Percentiles rank a stretch among this genome's conserved stretches.
Evolutionary conservation across 805 yeast genomes (phyloP).

Genomic region (Wickerhamiella cacticola): DNA sequence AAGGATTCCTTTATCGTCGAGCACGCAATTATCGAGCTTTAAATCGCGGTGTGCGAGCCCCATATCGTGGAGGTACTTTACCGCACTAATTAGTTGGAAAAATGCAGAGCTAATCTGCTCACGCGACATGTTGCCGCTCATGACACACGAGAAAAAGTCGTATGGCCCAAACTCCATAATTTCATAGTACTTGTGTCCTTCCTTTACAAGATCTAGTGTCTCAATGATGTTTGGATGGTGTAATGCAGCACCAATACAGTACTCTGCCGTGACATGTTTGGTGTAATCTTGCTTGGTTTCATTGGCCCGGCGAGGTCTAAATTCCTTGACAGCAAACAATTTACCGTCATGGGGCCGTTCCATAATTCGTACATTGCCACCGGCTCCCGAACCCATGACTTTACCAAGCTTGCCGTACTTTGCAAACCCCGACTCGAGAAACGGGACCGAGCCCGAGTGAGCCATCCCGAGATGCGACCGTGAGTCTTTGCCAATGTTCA

Average conservation of each 20-base stretch:
- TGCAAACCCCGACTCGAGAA: slow-evolving; percentile 35
- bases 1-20: slow-evolving; percentile 56
- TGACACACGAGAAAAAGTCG: slow-evolving; percentile 86
- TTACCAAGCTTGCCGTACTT: slow-evolving; percentile 68
- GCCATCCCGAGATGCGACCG: slow-evolving; percentile 5
- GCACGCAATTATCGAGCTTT: slow-evolving; percentile 88
- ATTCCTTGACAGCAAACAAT: slow-evolving; percentile 77
- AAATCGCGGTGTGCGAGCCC: slow-evolving; percentile 91
- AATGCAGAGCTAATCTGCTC: slow-evolving; percentile 70
- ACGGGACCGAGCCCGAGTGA: slow-evolving; percentile 26
- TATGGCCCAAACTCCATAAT: slow-evolving; percentile 89
- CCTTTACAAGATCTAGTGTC: slow-evolving; percentile 68
- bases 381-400: slow-evolving; percentile 83
- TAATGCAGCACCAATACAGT: slow-evolving; percentile 63
- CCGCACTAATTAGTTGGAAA: slow-evolving; percentile 68
- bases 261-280: slow-evolving; percentile 71
- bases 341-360: slow-evolving; percentile 47
- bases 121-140: slow-evolving; percentile 68
- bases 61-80: slow-evolving; percentile 57
- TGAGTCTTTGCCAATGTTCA: neutral
- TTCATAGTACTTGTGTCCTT: slow-evolving; percentile 49
- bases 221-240: slow-evolving; percentile 70
- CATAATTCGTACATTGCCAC: slow-evolving; percentile 81
- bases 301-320: slow-evolving; percentile 49
- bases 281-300: slow-evolving; percentile 61